These are phyloP conservation scores for Boechera stricta DNA, from an alignment of 345 rosid species.

Conservation along the genomic window DNA sequence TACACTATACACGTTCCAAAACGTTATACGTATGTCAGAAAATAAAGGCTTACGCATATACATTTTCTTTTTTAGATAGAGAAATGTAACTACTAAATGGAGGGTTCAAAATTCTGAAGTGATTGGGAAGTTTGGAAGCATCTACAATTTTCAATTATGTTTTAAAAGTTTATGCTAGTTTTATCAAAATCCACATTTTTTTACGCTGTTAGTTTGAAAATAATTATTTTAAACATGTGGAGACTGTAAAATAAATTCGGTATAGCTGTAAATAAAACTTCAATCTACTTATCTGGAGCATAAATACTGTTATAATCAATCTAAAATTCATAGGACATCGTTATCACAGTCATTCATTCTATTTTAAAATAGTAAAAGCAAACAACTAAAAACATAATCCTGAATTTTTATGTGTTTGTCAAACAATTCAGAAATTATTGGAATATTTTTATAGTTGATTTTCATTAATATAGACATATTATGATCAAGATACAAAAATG, in stretches of 20 bases:
- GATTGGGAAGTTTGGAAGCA: background rate
- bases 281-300: background rate
- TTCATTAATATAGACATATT: slow-evolving; percentile 1
- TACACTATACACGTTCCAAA: slow-evolving; percentile 11
- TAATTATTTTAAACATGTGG: background rate
- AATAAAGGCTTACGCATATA: background rate
- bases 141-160: background rate
- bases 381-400: background rate
- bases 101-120: background rate
- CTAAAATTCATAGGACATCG: background rate
- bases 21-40: slow-evolving; percentile 20
- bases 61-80: slow-evolving; percentile 11
- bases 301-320: background rate
- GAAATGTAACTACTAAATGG: slow-evolving; percentile 10
- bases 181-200: background rate
- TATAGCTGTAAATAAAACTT: background rate
- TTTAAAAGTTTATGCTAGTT: background rate
- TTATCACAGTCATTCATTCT: background rate
- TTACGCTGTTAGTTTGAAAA: background rate
- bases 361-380: background rate
- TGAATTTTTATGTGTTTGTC: background rate
- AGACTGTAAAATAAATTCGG: background rate
- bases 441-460: background rate
- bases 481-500: background rate
- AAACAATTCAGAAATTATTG: background rate